Base-by-base conservation (phyloP, 345 rosid species). In the Camelina hispida region DNA sequence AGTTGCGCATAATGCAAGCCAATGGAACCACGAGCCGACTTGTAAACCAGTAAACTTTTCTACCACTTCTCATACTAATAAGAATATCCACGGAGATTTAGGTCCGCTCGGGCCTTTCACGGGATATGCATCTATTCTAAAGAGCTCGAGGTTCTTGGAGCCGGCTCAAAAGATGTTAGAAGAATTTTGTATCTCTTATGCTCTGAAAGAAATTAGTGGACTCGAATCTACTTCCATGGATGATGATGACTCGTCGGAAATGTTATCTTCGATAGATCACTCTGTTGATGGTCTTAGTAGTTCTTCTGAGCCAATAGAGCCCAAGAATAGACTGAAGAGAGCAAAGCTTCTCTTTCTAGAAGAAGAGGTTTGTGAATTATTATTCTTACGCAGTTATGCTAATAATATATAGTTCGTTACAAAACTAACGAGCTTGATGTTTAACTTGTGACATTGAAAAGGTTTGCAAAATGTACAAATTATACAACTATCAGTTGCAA, bases 401-500 rank as follows among this genome's bases (percentile, higher is more conserved):
- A 15, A 28, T 13, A 14, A 13, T 54, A 14, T 54, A 6, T 7
- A 20, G 22, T 20, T 20, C 3, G 3, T 56, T 56, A 32, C 0
- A 1, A 56, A 56, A 56, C 1, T 56, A 30, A 55, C 38, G 2
- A 11, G 34, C 57, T 53, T 53, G 16, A 2, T 23, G n/a, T n/a
- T n/a, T n/a, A n/a, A n/a, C n/a, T n/a, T n/a, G n/a, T n/a, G n/a
- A n/a, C n/a, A 23, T 23, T 8, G 22, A n/a, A 32, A 57, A 57
- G 42, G 62, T 57, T 32, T 8, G 7, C 42, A 57, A 57, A 42
- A 8, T 22, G 42, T 57, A 57, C 42, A 57, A 57, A n/a, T n/a
- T 57, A 9, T 57, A 57, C 42, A 57, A 57, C 32, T 42, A 57
- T 32, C 62, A 57, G 22, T 57, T 57, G 62, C 62, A 57, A 57